Base-by-base conservation (phyloP, 169 alveolate species). In the Plasmodium reichenowi region DNA sequence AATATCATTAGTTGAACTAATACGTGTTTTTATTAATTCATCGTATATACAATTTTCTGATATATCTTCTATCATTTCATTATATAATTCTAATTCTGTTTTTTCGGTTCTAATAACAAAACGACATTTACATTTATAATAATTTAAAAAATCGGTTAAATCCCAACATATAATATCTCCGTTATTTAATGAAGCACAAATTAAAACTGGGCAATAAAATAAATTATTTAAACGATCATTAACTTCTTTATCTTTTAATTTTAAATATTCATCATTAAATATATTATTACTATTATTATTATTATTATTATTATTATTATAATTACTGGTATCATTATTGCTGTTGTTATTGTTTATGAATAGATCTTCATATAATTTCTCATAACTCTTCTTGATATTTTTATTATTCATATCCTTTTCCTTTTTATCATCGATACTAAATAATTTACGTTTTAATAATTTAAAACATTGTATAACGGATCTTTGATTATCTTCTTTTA, bases 111-210 rank as follows among this genome's bases (percentile, higher is more conserved):
- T 86, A 12, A 86, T 48, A 22, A 86, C 92, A 22, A 86, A 86
- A 32, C 87, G 58, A 29, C 75, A 60, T 15, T 38, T 70, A 2
- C 62, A 66, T 71, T 86, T 86, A 43, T 86, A 72, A 60, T 15
- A 71, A 48, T 48, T 62, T 71, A 86, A 48, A 45, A 86, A 86
- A 29, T 86, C 76, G 1, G 92, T 86, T 15, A 86, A 47, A 73
- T 86, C 92, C 92, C 92, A 86, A 60, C 92, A 86, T 15, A 86
- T 60, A 22, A 86, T 17, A 29, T 86, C 87, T 4, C 92, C 92
- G 52, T 70, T 86, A 52, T 47, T 71, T 86, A 86, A 58, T 8
- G 76, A 86, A n/a, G 92, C 92, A 43, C 24, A 62, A 1, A 86
- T 54, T 47, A 86, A 50, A 10, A 71, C 50, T 3, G 92, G 92